A percentile compares a stretch with the other conserved stretches of the same genome.
Evolutionary conservation across 2,329 filamentous ascomycete species (phyloP).

Genomic region (Aspergillus neotritici): DNA sequence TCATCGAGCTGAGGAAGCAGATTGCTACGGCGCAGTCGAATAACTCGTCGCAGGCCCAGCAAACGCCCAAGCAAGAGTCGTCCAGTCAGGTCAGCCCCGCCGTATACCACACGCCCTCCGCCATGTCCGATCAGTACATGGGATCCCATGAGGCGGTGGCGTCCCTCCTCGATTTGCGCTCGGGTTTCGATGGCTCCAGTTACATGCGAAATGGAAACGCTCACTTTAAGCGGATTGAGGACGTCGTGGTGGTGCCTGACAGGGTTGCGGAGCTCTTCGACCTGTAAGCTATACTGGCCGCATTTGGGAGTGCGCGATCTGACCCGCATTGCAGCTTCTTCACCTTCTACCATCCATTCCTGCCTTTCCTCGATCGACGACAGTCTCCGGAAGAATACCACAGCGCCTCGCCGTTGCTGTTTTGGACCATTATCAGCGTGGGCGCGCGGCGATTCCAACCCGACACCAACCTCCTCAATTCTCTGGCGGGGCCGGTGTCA

Average conservation of each 20-base stretch:
- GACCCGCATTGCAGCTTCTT: constrained; percentile 51
- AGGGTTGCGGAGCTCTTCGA: constrained; percentile 43
- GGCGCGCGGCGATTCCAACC: constrained; percentile 55
- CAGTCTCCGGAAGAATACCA: constrained; percentile 54
- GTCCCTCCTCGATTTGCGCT: constrained; percentile 46
- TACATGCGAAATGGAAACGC: constrained; percentile 46
- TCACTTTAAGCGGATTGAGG: constrained; percentile 49
- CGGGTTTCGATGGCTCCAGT: constrained; percentile 40
- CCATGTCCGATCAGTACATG: constrained; percentile 40
- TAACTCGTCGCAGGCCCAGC: constrained; percentile 13
- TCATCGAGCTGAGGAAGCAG: constrained; percentile 46
- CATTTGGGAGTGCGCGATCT: constrained; percentile 6
- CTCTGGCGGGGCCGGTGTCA: constrained; percentile 48
- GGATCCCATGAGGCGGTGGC: constrained; percentile 47
- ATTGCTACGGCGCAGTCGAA: constrained; percentile 35
- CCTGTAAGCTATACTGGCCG: constrained; percentile 28
- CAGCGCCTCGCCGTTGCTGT: constrained; percentile 56
- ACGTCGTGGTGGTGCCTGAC: constrained; percentile 41
- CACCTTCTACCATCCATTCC: constrained; percentile 57
- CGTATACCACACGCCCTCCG: constrained; percentile 32
- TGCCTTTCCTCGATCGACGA: constrained; percentile 56
- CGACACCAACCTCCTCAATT: constrained; percentile 51
- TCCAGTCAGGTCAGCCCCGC: constrained; percentile 31
- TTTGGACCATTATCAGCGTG: constrained; percentile 61
- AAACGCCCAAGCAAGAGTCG: constrained; percentile 33